phyloP scores from a whole-genome alignment of 192 early-diverging fungal genomes.

The Coemansia aciculifera region DNA sequence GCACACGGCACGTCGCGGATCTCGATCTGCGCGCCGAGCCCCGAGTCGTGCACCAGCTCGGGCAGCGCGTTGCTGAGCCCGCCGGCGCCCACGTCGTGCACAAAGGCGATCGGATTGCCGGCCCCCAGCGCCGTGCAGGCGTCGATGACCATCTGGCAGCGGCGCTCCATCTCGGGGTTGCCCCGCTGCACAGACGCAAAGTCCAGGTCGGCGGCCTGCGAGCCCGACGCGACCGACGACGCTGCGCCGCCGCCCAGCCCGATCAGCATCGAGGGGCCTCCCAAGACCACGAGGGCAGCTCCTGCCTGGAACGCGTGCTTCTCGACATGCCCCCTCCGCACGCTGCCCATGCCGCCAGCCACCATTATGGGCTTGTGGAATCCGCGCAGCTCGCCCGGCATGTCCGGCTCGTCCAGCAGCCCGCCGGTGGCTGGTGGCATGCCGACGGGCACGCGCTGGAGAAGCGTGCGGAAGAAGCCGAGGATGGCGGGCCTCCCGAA shows the following conservation, averaged over 20 bases:
- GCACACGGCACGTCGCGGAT: constrained; percentile 88
- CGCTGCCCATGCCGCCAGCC: constrained; percentile 93
- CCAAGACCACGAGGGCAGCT: constrained; percentile 82
- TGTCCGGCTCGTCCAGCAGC: constrained; percentile 54
- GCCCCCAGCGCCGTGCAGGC: constrained; percentile 77
- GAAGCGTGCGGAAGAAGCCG: constrained; percentile 97
- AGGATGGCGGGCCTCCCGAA: constrained; percentile 94
- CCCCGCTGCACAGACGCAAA: constrained; percentile 99
- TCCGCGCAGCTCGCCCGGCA: constrained; percentile 75
- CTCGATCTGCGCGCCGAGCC: constrained; percentile 88
- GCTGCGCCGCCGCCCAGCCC: constrained; percentile 99
- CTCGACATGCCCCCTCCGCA: constrained; percentile 84
- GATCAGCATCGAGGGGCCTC: constrained; percentile 98
- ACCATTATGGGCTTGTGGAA: constrained; percentile 99
- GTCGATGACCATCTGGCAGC: constrained; percentile 97
- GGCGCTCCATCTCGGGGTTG: constrained; percentile 99
- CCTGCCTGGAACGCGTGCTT: constrained; percentile 82
- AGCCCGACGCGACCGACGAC: constrained; percentile 89
- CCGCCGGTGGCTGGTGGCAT: constrained; percentile 9
- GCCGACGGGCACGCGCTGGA: constrained; percentile 45
- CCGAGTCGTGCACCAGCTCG: constrained; percentile 95
- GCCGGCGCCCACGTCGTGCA: constrained; percentile 99
- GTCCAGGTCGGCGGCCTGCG: constrained; percentile 85
- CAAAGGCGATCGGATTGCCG: constrained; percentile 86
- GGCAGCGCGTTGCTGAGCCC: constrained; percentile 97